These are phyloP conservation scores for Sclerospora graminicola DNA, from an alignment of 352 stramenopile species.

Conservation along the genomic window DNA sequence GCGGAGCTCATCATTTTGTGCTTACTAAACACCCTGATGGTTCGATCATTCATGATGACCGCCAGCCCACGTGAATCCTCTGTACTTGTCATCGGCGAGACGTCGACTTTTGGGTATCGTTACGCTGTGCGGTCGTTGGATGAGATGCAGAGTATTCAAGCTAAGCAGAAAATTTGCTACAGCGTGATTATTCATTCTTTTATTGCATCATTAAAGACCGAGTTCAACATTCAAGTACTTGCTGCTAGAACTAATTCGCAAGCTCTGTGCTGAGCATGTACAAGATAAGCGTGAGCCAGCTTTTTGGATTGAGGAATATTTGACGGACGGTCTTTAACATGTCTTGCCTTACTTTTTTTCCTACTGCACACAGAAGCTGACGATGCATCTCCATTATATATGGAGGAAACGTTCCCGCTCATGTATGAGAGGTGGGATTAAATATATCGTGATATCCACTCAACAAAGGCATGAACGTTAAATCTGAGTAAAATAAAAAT, in stretches of 20 bases:
- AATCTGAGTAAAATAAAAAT: constrained; percentile 93
- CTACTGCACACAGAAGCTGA: constrained; percentile 93
- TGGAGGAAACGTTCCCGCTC: no score
- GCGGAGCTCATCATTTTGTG: no score
- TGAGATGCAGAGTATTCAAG: constrained; percentile 73
- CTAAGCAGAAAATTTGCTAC: constrained; percentile 89
- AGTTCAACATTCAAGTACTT: constrained; percentile 70
- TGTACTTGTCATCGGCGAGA: no score
- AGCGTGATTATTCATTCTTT: constrained; percentile 61
- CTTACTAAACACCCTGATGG: no score
- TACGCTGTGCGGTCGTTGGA: no score
- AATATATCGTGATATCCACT: constrained; percentile 98
- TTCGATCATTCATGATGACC: no score
- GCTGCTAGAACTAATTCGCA: constrained; percentile 75
- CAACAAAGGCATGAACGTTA: constrained; percentile 81
- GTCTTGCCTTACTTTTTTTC: constrained; percentile 5
- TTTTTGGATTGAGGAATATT: constrained; percentile 17
- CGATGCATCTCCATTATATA: no score
- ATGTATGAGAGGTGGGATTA: no score
- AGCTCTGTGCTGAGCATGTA: no score
- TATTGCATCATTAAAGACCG: constrained; percentile 59
- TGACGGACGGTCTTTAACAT: not conserved
- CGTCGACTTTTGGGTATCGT: no score
- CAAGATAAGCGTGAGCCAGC: no score
- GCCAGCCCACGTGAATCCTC: no score